Evolutionary conservation across 495 filamentous ascomycete species (phyloP), one percentile per base, ranked within the genome.

Genomic region (Daldinia vernicosa): DNA sequence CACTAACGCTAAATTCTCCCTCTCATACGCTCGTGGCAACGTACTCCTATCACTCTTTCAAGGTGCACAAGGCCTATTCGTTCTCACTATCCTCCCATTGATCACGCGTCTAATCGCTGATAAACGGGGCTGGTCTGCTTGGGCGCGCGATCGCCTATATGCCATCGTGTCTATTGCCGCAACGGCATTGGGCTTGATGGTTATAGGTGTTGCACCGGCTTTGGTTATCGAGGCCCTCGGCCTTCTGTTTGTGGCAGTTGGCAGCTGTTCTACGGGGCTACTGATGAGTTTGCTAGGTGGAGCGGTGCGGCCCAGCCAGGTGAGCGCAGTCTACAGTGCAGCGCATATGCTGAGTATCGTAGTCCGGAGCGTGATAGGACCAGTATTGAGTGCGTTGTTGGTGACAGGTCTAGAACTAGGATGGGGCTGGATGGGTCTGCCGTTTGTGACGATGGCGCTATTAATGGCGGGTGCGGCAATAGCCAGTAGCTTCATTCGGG

Each of bases 281-380:
- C 6, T 40, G 39, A 40, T 40, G 39, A 40, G 39, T 17, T 40
- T 40, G 39, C n/a, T 40, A 40, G 39, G 39, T 40, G 39, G 39
- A 40, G 39, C 39, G 6, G 39, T 40, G 39, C 39, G 39, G 39
- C 39, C 39, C 39, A 40, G 39, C 39, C 39, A 40, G n/a, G 39
- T 40, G n/a, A 40, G 39, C 39, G 39, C 39, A 40, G 39, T 40
- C 39, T 40, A 40, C 39, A 40, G 39, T 40, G 39, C 39, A 40
- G 39, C 39, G 6, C 39, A 40, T 40, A 40, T 40, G 39, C 5
- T 40, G 6, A 40, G 39, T 17, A 40, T 40, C n/a, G 39, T 40
- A n/a, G 39, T 40, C n/a, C 39, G 39, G 15, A 40, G 39, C 15
- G 39, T 40, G 39, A 40, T 40, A 40, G 39, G 39, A 40, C 39